Conservation (phyloP, 352 stramenopile species). For the Peronospora farinosa region DNA sequence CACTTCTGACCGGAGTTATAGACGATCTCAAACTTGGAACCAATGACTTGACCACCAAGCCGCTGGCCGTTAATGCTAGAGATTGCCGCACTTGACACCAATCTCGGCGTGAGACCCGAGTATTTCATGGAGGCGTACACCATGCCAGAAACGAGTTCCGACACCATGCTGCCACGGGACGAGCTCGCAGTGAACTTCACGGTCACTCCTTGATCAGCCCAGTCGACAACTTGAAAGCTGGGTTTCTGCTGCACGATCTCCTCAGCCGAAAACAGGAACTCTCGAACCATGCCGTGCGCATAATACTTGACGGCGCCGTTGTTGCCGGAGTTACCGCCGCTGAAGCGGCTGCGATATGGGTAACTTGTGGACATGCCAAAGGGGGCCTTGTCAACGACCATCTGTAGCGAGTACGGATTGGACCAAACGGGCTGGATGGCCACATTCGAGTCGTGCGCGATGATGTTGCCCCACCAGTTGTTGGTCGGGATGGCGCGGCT, state of each 20-base stretch:
- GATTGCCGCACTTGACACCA: constrained; percentile 39
- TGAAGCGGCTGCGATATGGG: constrained; percentile 45
- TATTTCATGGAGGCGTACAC: constrained; percentile 51
- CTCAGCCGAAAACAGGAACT: constrained; percentile 47
- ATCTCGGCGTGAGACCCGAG: constrained; percentile 33
- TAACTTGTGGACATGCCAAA: constrained; percentile 55
- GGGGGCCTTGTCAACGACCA: constrained; percentile 33
- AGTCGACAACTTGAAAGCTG: constrained; percentile 47
- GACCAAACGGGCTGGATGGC: constrained; percentile 47
- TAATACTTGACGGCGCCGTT: constrained; percentile 48
- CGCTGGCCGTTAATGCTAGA: constrained; percentile 38
- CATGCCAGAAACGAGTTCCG: constrained; percentile 60
- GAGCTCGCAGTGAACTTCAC: constrained; percentile 34
- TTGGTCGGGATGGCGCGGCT: constrained; percentile 61
- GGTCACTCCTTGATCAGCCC: constrained; percentile 49
- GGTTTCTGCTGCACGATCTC: constrained; percentile 41
- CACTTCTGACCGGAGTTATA: constrained; percentile 55
- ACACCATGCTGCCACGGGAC: constrained; percentile 30
- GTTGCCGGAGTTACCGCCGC: constrained; percentile 48
- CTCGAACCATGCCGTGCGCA: constrained; percentile 38
- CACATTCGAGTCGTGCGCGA: constrained; percentile 33
- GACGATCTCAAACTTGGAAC: constrained; percentile 44
- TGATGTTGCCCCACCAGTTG: constrained; percentile 71
- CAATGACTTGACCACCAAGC: constrained; percentile 19
- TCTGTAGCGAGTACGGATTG: constrained; percentile 50